These are phyloP conservation scores for Pestalotiopsis sp. DNA, from an alignment of 2,329 filamentous ascomycete species.

Conservation along the genomic window DNA sequence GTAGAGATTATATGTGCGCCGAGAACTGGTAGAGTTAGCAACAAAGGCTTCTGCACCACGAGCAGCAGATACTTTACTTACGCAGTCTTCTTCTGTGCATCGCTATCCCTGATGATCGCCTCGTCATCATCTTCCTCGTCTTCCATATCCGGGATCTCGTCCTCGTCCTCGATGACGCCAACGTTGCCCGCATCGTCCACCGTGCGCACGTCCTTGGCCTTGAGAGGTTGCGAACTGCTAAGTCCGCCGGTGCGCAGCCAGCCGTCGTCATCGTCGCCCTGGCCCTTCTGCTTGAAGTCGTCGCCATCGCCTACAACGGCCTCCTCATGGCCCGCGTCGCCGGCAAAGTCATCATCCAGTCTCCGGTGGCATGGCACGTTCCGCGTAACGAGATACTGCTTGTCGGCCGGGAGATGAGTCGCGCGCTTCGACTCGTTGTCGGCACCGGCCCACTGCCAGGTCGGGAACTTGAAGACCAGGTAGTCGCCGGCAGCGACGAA, in stretches of 20 bases:
- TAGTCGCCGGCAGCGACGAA: constrained; percentile 96
- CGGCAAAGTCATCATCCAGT: constrained; percentile 90
- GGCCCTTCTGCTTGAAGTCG: constrained; percentile 53
- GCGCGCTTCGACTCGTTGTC: constrained; percentile 79
- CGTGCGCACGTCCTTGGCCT: constrained; percentile 80
- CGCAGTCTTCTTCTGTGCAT: constrained; percentile 49
- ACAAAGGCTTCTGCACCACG: constrained; percentile 13
- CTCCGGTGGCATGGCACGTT: constrained; percentile 92
- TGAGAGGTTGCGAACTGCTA: constrained; percentile 73
- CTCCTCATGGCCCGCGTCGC: constrained; percentile 84
- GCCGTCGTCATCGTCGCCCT: constrained; percentile 75
- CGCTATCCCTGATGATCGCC: constrained; percentile 85
- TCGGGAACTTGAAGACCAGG: constrained; percentile 97
- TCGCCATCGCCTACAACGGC: constrained; percentile 82
- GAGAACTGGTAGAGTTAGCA: constrained; percentile 57
- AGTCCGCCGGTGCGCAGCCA: constrained; percentile 89
- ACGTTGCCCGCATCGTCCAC: constrained; percentile 89
- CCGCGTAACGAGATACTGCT: constrained; percentile 94
- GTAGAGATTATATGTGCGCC: constrained; percentile 96
- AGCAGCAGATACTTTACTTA: constrained; percentile 27
- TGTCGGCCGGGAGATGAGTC: constrained; percentile 79
- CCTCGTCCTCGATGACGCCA: constrained; percentile 73
- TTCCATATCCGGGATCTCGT: constrained; percentile 97
- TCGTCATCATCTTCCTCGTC: constrained; percentile 96
- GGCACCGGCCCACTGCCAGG: constrained; percentile 95